Evolutionary conservation across 352 stramenopile species (phyloP), one percentile per base, ranked within the genome.

Genomic region (Pythium sp.): DNA sequence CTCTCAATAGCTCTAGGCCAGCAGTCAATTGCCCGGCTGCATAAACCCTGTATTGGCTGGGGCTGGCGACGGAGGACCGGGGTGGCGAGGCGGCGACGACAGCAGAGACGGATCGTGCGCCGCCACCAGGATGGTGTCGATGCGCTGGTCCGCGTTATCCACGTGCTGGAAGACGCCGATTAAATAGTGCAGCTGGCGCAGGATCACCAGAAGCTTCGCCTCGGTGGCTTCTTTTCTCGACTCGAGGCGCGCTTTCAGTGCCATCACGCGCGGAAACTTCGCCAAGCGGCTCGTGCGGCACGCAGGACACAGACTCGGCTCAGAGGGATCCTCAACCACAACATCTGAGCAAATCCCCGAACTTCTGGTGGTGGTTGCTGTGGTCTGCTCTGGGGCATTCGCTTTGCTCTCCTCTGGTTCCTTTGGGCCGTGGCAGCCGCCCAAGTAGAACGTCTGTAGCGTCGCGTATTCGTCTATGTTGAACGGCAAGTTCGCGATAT

Each of bases 151-250:
- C 20, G 84, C 79, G 58, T 85, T 79, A 30, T 89, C 79, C 30
- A 90, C 80, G 63, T 92, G 82, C 70, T 90, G 81, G 67, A 92
- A 92, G 8, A 82, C 84, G 58, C 80, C 77, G 28, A 87, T 77
- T 51, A 92, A 74, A 69, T 92, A 92, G 71, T 92, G 84, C 49
- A 92, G 74, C 67, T 92, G 84, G 5, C 84, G 79, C 58, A 92
- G 53, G 46, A 92, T 58, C 62, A 85, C 75, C 26, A 92, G 67
- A 71, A 90, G 59, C 30, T 72, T 64, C n/a, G n/a, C 56, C 30
- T 82, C 72, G 9, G 75, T 76, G 43, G 74, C 74, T 30, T 85
- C 70, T 9, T 70, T 68, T 18, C 73, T 69, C n/a, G 69, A 64
- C 70, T 84, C 78, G 53, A 84, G 64, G 49, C 72, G 69, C 24